A percentile compares a stretch with the other conserved stretches of the same genome.
Evolutionary conservation across 306 rosid genomes (phyloP).

Genomic region (Cajanus cajan): DNA sequence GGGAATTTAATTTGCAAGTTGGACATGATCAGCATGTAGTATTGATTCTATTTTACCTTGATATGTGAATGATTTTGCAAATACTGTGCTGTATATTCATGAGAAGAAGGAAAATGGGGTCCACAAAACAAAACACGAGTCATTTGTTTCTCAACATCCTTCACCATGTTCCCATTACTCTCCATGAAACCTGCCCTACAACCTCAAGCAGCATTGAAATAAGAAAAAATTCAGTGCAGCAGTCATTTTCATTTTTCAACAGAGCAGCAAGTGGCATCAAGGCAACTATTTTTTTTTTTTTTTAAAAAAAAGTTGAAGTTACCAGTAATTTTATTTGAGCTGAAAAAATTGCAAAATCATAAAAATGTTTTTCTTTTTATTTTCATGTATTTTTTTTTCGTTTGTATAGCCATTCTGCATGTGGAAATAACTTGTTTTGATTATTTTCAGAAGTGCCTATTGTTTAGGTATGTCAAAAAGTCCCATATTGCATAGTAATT

Average conservation of each 20-base stretch:
- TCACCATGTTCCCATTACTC: slow-evolving; percentile 25
- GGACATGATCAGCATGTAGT: background rate
- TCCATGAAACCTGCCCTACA: slow-evolving; percentile 28
- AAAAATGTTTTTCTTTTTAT: background rate
- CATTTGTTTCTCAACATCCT: slow-evolving; percentile 22
- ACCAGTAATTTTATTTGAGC: background rate
- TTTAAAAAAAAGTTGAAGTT: background rate
- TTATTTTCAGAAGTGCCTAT: background rate
- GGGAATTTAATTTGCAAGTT: background rate
- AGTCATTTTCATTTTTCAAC: background rate
- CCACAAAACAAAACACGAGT: slow-evolving; percentile 84
- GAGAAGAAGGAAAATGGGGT: slow-evolving; percentile 58
- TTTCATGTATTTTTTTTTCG: background rate
- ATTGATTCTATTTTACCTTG: slow-evolving; percentile 48
- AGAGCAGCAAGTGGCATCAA: background rate
- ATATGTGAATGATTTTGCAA: slow-evolving; percentile 54
- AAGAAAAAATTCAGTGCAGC: background rate
- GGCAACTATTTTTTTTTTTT: too few species aligned
- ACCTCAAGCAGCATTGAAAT: background rate
- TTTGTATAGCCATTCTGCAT: background rate
- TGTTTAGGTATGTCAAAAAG: too few species aligned
- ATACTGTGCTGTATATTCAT: slow-evolving; percentile 61
- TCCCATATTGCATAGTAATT: too few species aligned
- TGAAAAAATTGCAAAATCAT: background rate
- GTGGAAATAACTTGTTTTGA: background rate